Percentiles rank a stretch among this genome's conserved stretches.
These are phyloP conservation scores for Yamadazyma ubonensis DNA, from an alignment of 805 yeast genomes.

Conservation along the genomic window DNA sequence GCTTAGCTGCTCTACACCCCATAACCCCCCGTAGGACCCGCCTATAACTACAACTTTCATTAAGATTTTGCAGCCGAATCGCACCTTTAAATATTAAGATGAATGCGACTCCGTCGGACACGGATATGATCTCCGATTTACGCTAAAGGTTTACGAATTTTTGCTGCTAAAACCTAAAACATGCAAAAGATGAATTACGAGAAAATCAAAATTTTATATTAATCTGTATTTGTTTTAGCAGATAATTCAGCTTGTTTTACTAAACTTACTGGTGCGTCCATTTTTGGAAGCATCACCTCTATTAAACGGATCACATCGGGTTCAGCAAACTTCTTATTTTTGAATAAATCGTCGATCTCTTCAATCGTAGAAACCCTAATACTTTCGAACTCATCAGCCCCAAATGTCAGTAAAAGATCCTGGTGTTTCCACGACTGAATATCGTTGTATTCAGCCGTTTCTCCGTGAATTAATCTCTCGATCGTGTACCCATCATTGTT, in stretches of 20 bases:
- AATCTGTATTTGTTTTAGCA: slow-evolving; percentile 24
- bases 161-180: no score
- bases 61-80: background rate
- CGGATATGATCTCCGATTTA: background rate
- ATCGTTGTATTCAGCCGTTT: slow-evolving; percentile 35
- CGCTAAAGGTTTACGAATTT: background rate
- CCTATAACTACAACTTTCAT: slow-evolving; percentile 31
- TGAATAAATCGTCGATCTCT: slow-evolving; percentile 27
- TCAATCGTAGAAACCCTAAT: slow-evolving; percentile 24
- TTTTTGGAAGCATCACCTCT: slow-evolving; percentile 35
- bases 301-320: slow-evolving; percentile 34
- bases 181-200: no score
- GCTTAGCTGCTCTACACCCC: slow-evolving; percentile 23
- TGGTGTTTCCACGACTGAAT: slow-evolving; percentile 41
- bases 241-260: slow-evolving; percentile 35
- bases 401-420: slow-evolving; percentile 31
- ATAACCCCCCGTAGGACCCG: slow-evolving; percentile 34
- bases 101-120: slow-evolving; percentile 1
- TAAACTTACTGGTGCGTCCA: slow-evolving; percentile 40
- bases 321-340: slow-evolving; percentile 26
- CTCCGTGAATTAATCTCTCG: slow-evolving; percentile 41
- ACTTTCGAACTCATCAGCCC: slow-evolving; percentile 28
- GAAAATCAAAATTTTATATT: no score
- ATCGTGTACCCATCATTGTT: slow-evolving; percentile 42
- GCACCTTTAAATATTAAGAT: background rate